Conservation (phyloP, 2,329 filamentous ascomycete species). For the Arthrinium phaeospermum region DNA sequence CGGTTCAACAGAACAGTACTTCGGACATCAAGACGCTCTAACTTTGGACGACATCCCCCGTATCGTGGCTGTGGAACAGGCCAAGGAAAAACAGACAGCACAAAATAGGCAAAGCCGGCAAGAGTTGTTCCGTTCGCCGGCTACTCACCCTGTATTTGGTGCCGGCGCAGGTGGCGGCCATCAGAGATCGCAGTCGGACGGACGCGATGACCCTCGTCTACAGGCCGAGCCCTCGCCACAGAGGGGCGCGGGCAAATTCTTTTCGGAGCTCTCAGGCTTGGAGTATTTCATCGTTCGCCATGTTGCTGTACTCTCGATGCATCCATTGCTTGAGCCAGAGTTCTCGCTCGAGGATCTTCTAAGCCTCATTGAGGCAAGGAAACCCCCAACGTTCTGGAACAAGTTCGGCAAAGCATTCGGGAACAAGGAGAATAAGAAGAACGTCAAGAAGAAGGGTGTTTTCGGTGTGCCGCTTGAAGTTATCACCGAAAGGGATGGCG, state of each 20-base stretch:
- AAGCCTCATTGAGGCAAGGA: slow-evolving; percentile 89
- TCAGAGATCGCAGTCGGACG: slow-evolving; percentile 64
- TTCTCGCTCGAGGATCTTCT: slow-evolving; percentile 95
- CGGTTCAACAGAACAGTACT: slow-evolving; percentile 77
- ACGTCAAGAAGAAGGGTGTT: slow-evolving; percentile 87
- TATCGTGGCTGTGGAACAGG: slow-evolving; percentile 94
- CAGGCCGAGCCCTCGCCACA: slow-evolving; percentile 58
- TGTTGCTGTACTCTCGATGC: slow-evolving; percentile 92
- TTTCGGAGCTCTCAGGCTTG: slow-evolving; percentile 91
- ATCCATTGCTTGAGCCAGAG: slow-evolving; percentile 85
- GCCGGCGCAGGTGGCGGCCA: slow-evolving; percentile 53
- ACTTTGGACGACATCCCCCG: slow-evolving; percentile 95
- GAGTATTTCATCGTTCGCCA: slow-evolving; percentile 98
- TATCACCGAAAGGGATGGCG: slow-evolving; percentile 90
- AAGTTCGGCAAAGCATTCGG: slow-evolving; percentile 93
- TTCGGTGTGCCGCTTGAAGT: slow-evolving; percentile 90
- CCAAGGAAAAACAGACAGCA: slow-evolving; percentile 83
- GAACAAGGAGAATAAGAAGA: slow-evolving; percentile 81
- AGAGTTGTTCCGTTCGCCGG: slow-evolving; percentile 64
- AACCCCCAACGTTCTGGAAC: slow-evolving; percentile 92
- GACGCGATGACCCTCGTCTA: slow-evolving; percentile 57
- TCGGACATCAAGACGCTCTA: slow-evolving; percentile 88
- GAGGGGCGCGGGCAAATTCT: slow-evolving; percentile 72
- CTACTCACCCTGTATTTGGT: slow-evolving; percentile 67
- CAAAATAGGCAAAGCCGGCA: slow-evolving; percentile 79